phyloP scores from a whole-genome alignment of 2,329 filamentous ascomycete species.

The Helotiales sp. region DNA sequence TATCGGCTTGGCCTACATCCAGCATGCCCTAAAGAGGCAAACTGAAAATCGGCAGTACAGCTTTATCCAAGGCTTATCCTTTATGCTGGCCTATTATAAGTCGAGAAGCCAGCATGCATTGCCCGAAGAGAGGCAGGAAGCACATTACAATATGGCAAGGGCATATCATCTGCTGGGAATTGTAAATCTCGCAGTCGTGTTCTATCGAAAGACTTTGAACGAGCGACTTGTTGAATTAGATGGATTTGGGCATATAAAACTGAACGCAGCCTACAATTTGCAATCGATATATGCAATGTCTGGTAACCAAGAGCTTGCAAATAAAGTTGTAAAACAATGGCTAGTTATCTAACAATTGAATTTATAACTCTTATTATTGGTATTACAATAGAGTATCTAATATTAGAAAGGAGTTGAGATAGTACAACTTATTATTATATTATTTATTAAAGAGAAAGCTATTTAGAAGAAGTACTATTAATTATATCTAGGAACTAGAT shows the following conservation, averaged over 20 bases:
- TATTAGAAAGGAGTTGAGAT: too few species aligned
- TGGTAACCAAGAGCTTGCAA: constrained; percentile 62
- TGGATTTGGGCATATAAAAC: constrained; percentile 51
- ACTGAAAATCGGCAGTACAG: constrained; percentile 87
- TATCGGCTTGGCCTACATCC: constrained; percentile 81
- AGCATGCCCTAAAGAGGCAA: constrained; percentile 86
- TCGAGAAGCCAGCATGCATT: constrained; percentile 44
- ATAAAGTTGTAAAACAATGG: constrained; percentile 59
- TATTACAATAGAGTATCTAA: too few species aligned
- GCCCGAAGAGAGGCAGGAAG: constrained; percentile 63
- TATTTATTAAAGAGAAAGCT: too few species aligned
- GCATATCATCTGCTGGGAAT: constrained; percentile 76
- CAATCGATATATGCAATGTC: constrained; percentile 65
- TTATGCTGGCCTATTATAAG: constrained; percentile 74
- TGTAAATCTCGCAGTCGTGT: constrained; percentile 68
- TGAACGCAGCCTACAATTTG: constrained; percentile 74
- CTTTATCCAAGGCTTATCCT: constrained; percentile 80
- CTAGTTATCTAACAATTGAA: constrained; percentile 38
- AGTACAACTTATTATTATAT: too few species aligned
- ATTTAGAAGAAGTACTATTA: too few species aligned
- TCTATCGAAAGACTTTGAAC: constrained; percentile 58
- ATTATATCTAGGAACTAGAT: too few species aligned
- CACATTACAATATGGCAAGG: constrained; percentile 77
- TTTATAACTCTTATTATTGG: too few species aligned
- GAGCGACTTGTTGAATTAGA: constrained; percentile 41